Conservation (phyloP, 345 rosid species). For the Nephelium lappaceum region DNA sequence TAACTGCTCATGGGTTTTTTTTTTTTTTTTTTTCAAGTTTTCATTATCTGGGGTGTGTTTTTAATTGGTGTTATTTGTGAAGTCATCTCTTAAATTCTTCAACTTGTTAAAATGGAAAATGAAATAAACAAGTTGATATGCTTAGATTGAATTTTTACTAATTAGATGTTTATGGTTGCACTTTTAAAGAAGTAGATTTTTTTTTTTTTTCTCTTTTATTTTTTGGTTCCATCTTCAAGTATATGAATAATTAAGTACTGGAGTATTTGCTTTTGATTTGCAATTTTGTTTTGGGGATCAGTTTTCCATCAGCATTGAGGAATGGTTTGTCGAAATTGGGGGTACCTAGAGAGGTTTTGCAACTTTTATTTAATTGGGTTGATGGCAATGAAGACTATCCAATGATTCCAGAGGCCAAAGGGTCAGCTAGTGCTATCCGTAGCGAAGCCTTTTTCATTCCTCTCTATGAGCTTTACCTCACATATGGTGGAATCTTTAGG, state of each 20-base stretch:
- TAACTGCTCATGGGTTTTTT: background rate
- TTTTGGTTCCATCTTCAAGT: background rate
- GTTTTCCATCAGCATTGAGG: slow-evolving; percentile 64
- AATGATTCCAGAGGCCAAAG: slow-evolving; percentile 87
- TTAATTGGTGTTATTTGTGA: background rate
- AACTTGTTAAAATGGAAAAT: too few species aligned
- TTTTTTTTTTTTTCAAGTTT: background rate
- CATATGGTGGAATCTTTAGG: slow-evolving; percentile 94
- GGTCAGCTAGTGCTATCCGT: slow-evolving; percentile 60
- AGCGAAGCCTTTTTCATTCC: slow-evolving; percentile 93
- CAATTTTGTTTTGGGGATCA: slow-evolving; percentile 22
- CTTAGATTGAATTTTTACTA: background rate
- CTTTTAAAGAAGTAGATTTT: too few species aligned
- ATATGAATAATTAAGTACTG: background rate
- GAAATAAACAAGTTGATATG: background rate
- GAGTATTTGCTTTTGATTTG: background rate
- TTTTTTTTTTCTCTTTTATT: slow-evolving; percentile 31
- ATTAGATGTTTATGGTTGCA: too few species aligned
- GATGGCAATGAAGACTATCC: slow-evolving; percentile 48
- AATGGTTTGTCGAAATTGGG: slow-evolving; percentile 80
- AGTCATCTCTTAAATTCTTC: background rate
- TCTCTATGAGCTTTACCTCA: slow-evolving; percentile 83
- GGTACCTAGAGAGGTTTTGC: slow-evolving; percentile 53
- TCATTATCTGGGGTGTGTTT: background rate
- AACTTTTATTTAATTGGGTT: slow-evolving; percentile 57